Evolutionary conservation across 129 eudicot genomes (phyloP).

Genomic region (Ambrosia trifida): DNA sequence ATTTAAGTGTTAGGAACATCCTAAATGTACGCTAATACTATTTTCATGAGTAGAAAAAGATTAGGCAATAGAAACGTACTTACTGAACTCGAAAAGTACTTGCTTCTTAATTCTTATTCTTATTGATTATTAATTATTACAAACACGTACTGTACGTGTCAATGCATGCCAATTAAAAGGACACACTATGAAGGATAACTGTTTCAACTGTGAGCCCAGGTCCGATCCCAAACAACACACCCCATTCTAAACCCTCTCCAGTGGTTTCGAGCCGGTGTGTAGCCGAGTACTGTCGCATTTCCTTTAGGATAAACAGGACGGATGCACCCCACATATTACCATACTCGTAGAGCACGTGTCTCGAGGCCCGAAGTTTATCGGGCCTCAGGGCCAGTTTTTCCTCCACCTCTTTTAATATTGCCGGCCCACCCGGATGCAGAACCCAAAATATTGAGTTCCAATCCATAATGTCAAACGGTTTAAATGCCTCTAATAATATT

Average conservation of each 20-base stretch:
- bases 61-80: too few relatives aligned
- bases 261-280: constrained; percentile 7
- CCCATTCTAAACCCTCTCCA: constrained; percentile 18
- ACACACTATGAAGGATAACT: background rate
- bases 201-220: constrained; percentile 12
- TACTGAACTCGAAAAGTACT: too few relatives aligned
- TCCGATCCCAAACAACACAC: constrained; percentile 18
- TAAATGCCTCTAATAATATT: constrained; percentile 29
- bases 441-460: constrained; percentile 51
- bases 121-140: too few relatives aligned
- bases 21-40: too few relatives aligned
- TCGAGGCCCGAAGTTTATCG: constrained; percentile 28
- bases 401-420: too few relatives aligned
- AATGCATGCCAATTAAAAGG: background rate
- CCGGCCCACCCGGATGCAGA: background rate
- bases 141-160: too few relatives aligned
- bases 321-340: constrained; percentile 42
- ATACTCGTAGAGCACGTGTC: constrained; percentile 38
- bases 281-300: background rate
- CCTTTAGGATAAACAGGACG: constrained; percentile 37
- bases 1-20: too few relatives aligned
- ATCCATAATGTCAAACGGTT: constrained; percentile 35
- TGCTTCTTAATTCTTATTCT: too few relatives aligned
- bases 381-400: constrained; percentile 1
- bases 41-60: too few relatives aligned